These are phyloP conservation scores for Pulveroboletus sp. DNA, from an alignment of 768 basidiomycete genomes.

Conservation along the genomic window DNA sequence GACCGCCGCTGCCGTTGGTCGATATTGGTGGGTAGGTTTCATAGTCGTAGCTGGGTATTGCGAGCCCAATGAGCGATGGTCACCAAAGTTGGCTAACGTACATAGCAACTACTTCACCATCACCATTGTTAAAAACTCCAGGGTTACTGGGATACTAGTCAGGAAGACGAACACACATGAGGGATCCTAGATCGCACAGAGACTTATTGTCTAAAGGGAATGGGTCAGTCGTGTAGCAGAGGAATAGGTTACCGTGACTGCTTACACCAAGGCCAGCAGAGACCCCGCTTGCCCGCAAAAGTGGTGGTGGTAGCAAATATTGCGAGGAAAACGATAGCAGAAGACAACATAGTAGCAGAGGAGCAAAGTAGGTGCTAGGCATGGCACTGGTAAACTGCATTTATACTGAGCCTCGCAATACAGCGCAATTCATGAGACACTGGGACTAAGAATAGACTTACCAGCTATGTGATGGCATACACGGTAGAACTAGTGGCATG, in stretches of 20 bases:
- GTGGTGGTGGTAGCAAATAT: conserved; percentile 16
- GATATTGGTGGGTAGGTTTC: conserved; percentile 36
- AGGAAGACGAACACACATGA: not conserved
- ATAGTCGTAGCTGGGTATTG: conserved; percentile 25
- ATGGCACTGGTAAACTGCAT: too few species aligned
- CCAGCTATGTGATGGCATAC: too few species aligned
- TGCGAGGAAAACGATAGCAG: conserved; percentile 14
- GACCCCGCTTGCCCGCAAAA: conserved; percentile 39
- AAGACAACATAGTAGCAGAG: conserved; percentile 18
- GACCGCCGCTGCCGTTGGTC: conserved; percentile 35
- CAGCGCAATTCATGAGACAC: too few species aligned
- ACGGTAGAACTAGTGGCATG: too few species aligned
- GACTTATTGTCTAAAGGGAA: conserved; percentile 22
- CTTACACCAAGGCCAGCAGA: conserved; percentile 37
- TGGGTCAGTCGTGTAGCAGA: not conserved
- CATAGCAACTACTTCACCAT: conserved; percentile 35
- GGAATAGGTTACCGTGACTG: not conserved
- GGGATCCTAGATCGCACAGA: conserved; percentile 22
- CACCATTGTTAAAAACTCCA: conserved; percentile 32
- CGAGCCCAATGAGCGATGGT: not conserved
- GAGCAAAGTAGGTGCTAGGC: too few species aligned
- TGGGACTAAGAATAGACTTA: too few species aligned
- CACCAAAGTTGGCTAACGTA: conserved; percentile 7
- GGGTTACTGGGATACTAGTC: conserved; percentile 20
- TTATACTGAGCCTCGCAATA: too few species aligned